These are phyloP conservation scores for Oxytropis ochrocephala DNA, from an alignment of 306 rosid genomes.

Conservation along the genomic window DNA sequence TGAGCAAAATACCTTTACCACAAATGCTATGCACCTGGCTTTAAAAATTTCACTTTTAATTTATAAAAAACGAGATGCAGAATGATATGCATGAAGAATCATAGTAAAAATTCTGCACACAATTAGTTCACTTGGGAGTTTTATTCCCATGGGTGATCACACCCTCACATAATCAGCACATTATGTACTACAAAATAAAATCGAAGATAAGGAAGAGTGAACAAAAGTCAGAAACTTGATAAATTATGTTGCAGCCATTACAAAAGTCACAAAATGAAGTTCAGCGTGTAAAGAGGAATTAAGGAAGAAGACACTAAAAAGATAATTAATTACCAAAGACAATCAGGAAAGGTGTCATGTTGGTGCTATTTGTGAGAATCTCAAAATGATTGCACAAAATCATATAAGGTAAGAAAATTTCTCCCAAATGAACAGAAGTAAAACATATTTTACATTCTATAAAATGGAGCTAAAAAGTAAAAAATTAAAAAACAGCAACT, in stretches of 20 bases:
- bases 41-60: not conserved
- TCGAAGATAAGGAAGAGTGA: not conserved
- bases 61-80: not conserved
- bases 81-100: conserved; percentile 6
- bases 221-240: not conserved
- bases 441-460: not conserved
- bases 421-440: not conserved
- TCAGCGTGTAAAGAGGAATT: not conserved
- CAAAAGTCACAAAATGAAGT: conserved; percentile 12
- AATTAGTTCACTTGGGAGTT: not conserved
- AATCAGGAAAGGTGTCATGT: not conserved
- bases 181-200: conserved; percentile 16
- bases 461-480: conserved; percentile 10
- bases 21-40: conserved; percentile 2
- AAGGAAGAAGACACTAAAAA: not conserved
- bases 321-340: not conserved
- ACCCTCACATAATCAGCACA: not conserved
- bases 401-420: not conserved
- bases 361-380: not conserved
- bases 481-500: not conserved
- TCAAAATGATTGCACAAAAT: not conserved
- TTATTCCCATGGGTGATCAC: not conserved
- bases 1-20: not conserved
- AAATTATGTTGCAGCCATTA: not conserved
- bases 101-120: not conserved